Evolutionary conservation across 257 asterid genomes (phyloP).

Genomic region (Nicotiana sylvestris): DNA sequence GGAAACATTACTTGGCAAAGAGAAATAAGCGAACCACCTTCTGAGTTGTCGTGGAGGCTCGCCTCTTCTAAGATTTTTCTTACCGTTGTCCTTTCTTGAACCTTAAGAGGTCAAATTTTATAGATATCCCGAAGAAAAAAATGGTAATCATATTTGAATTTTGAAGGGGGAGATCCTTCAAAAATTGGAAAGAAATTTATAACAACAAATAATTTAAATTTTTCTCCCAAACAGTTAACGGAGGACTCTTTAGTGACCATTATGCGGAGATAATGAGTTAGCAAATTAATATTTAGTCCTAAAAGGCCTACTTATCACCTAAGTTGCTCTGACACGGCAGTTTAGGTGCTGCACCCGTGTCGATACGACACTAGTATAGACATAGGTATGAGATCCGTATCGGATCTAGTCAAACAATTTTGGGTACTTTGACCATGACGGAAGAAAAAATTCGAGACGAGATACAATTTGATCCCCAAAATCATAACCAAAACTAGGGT

Average conservation of each 20-base stretch:
- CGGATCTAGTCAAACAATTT: no score
- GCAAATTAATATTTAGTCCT: background rate
- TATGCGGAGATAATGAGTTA: background rate
- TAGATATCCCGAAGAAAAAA: background rate
- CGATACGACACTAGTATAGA: no score
- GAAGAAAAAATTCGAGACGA: no score
- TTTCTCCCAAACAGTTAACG: background rate
- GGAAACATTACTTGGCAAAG: background rate
- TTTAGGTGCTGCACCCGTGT: no score
- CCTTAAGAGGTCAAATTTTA: background rate
- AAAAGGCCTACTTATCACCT: background rate
- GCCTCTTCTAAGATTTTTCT: background rate
- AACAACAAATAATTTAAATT: background rate
- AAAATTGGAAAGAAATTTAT: background rate
- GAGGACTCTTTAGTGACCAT: background rate
- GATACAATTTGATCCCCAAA: no score
- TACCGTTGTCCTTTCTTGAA: background rate
- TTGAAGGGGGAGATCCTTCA: background rate
- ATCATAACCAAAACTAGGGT: no score
- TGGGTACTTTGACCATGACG: no score
- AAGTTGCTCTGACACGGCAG: no score
- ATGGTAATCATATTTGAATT: background rate
- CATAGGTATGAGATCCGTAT: no score
- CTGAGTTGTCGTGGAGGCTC: background rate
- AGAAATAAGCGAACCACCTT: background rate